Conservation (phyloP, 108 stramenopile species). For the Schizochytrium sp. region DNA sequence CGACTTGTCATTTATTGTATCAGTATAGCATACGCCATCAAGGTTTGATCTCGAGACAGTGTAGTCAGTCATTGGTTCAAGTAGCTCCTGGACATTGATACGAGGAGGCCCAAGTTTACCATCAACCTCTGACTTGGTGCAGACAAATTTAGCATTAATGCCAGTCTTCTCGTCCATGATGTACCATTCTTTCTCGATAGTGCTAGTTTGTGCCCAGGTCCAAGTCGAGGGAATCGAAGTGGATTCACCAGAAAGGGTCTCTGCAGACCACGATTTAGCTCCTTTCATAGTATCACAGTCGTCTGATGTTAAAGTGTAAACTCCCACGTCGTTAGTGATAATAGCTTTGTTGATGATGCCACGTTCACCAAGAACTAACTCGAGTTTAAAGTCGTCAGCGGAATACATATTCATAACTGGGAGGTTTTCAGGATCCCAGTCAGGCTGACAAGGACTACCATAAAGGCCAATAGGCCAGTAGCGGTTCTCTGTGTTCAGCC, state of each 20-base stretch:
- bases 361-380: neutral
- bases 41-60: neutral
- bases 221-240: too few relatives aligned
- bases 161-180: constrained; percentile 3
- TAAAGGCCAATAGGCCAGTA: neutral
- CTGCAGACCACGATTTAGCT: too few relatives aligned
- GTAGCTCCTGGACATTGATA: constrained; percentile 15
- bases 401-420: constrained; percentile 14
- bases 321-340: neutral
- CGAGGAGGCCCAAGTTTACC: neutral
- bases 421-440: neutral
- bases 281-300: neutral
- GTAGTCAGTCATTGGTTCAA: neutral
- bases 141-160: neutral
- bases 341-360: neutral
- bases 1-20: neutral
- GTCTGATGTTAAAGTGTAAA: neutral
- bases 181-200: neutral
- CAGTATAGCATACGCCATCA: neutral
- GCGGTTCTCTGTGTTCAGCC: constrained; percentile 3
- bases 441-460: neutral
- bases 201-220: neutral
- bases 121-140: neutral
- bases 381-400: constrained; percentile 10
- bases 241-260: too few relatives aligned